These are phyloP conservation scores for Juglanconis oblonga DNA, from an alignment of 2,329 filamentous ascomycete species.

Conservation along the genomic window DNA sequence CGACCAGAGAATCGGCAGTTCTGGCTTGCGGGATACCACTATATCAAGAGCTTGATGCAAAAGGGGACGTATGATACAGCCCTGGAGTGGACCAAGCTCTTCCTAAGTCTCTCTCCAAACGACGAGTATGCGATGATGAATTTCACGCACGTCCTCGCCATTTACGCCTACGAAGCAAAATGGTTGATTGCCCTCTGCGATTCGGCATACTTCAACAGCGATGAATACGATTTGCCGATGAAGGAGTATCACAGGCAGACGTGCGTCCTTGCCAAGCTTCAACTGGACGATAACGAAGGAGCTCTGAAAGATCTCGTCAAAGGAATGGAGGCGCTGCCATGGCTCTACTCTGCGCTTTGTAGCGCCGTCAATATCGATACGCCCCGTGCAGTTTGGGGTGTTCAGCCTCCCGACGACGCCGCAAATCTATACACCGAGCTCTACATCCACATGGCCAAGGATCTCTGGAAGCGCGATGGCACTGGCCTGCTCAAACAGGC, in stretches of 20 bases:
- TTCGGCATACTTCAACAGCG: constrained; percentile 38
- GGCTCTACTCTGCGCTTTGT: constrained; percentile 79
- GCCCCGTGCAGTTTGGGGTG: constrained; percentile 81
- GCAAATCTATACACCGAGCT: constrained; percentile 71
- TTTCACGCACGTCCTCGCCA: constrained; percentile 76
- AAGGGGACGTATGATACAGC: constrained; percentile 94
- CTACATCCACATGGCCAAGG: constrained; percentile 73
- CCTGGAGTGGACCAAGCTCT: constrained; percentile 87
- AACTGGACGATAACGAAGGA: constrained; percentile 62
- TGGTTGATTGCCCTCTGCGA: constrained; percentile 71
- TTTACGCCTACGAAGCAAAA: constrained; percentile 74
- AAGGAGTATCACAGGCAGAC: constrained; percentile 71
- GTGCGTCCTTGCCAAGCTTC: constrained; percentile 70
- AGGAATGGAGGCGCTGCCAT: constrained; percentile 74
- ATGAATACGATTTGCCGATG: constrained; percentile 29
- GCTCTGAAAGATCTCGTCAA: constrained; percentile 63
- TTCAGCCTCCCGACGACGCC: constrained; percentile 61
- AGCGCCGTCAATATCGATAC: constrained; percentile 75
- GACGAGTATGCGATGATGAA: constrained; percentile 85
- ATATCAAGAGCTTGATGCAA: constrained; percentile 78
- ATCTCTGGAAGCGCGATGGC: constrained; percentile 75
- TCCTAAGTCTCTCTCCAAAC: constrained; percentile 69
- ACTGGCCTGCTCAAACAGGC: constrained; percentile 67
- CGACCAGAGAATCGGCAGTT: constrained; percentile 88
- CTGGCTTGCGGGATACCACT: constrained; percentile 85